Evolutionary conservation across 108 stramenopile genomes (phyloP), one percentile per base, ranked within the genome.

Genomic region (Cyclotella sp.): DNA sequence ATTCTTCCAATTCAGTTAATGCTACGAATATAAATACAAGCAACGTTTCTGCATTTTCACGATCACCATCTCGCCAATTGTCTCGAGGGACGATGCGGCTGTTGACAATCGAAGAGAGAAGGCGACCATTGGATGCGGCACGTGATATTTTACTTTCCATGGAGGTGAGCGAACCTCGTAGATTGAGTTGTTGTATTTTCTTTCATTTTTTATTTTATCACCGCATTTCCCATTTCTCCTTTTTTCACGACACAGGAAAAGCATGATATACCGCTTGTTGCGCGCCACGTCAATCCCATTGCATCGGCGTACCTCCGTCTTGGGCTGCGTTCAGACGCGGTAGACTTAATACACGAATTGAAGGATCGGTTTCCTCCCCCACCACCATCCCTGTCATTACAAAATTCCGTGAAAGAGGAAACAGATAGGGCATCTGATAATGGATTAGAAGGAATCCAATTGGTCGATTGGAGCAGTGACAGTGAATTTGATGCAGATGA

Each of bases 251-350:
- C 26, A 57, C 61, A 65, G 51, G 81, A 82, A 29, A 63, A 68
- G 28, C 82, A 91, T 40, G 82, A 70, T 30, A 70, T 90, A 27
- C 84, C 83, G 1, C 53, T 90, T 53, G 85, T 77, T 34, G 73
- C 88, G 18, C 79, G 78, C 22, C 88, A 91, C 60, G 45, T 89
- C 21, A 91, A 91, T 77, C 90, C 88, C 3, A 15, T 91, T 14
- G 88, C 90, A 65, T 80, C 90, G 16, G 88, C 87, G 8, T 93
- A 93, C 68, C 77, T 83, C 63, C 58, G 69, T 22, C 70, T 91
- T 61, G 88, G 90, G 10, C 72, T 88, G 51, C 54, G 71, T 10
- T 28, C 63, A 0, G 85, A 87, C 12, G 89, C 86, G 3, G 43
- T 66, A 44, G 72, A 82, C 0, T 79, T 93, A 28, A 69, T 93